Base-by-base conservation (phyloP, 116 monocot genomes). In the Iris pallida region DNA sequence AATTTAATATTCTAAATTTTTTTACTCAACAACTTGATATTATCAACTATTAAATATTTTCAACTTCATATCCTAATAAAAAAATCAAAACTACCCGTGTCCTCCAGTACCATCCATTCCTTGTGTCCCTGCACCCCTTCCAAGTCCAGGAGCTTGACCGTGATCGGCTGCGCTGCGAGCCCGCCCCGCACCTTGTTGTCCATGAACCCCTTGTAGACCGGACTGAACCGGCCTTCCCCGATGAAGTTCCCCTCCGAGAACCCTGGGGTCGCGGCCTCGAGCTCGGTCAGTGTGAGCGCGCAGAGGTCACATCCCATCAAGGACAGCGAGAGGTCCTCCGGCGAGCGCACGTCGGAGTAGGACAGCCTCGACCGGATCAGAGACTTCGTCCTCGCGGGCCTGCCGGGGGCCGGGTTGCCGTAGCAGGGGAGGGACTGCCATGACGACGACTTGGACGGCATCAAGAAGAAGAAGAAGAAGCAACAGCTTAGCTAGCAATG, bases 91-190 rank as follows among this genome's bases (percentile, higher is more conserved):
- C n/a, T n/a, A n/a, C n/a, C n/a, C n/a, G n/a, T n/a, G n/a, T n/a
- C n/a, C n/a, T n/a, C n/a, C n/a, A n/a, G n/a, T 61, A 82, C 82
- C 78, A 82, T 69, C 82, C 82, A 82, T 48, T 82, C 82, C 67
- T 61, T 78, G 66, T 82, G 82, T 1, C 82, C 82, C 53, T 82
- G 82, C 1, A 30, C 60, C 17, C 82, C 82, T 20, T 82, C 74
- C 46, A 71, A 64, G 58, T 82, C 82, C 53, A 78, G 48, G 42
- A 78, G 67, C 71, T 82, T 82, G 19, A 78, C 82, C 9, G 82
- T 78, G 16, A 82, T 74, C 11, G 74, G 47, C 61, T 73, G 69
- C 42, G 77, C 69, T 54, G 70, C 69, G 47, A 78, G 48, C 43
- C 82, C 82, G 10, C 60, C 68, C 42, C 73, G 69, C 42, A 78